Conservation (phyloP, 2,329 filamentous ascomycete species). For the Neonectria ditissima region DNA sequence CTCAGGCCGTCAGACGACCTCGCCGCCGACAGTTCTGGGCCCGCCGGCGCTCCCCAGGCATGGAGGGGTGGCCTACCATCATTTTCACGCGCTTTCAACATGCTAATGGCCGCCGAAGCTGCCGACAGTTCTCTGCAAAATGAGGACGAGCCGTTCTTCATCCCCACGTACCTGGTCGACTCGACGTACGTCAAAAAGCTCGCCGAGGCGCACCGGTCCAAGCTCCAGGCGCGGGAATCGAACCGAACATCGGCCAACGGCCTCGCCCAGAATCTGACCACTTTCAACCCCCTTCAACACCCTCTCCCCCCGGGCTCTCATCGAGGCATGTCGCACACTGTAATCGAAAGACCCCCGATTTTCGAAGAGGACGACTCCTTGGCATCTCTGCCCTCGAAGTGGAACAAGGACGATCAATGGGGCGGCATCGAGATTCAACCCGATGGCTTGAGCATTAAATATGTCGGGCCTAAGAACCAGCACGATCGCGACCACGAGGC, state of each 20-base stretch:
- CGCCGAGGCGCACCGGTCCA: conserved; percentile 75
- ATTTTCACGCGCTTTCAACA: conserved; percentile 66
- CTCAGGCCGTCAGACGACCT: conserved; percentile 25
- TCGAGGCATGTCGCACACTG: conserved; percentile 83
- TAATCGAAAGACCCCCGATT: conserved; percentile 79
- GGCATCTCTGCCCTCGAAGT: conserved; percentile 80
- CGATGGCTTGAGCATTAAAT: conserved; percentile 79
- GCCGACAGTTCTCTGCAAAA: conserved; percentile 42
- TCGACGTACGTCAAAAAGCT: conserved; percentile 84
- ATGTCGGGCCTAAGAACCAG: conserved; percentile 59
- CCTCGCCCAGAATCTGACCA: conserved; percentile 57
- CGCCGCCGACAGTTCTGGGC: conserved; percentile 51
- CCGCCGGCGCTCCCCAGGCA: conserved; percentile 42
- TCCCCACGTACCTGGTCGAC: conserved; percentile 83
- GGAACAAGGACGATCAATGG: conserved; percentile 84
- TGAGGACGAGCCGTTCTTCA: conserved; percentile 71
- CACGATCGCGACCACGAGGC: conserved; percentile 77
- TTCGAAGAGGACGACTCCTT: conserved; percentile 69
- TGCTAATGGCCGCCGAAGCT: conserved; percentile 55
- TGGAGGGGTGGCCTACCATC: conserved; percentile 54
- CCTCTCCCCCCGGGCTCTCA: conserved; percentile 64
- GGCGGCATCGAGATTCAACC: conserved; percentile 77
- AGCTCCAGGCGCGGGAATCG: conserved; percentile 63
- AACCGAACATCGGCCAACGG: conserved; percentile 37
- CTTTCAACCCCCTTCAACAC: conserved; percentile 54